Evolutionary conservation across 2,329 filamentous ascomycete genomes (phyloP).

Genomic region (Trichophyton benhamiae): DNA sequence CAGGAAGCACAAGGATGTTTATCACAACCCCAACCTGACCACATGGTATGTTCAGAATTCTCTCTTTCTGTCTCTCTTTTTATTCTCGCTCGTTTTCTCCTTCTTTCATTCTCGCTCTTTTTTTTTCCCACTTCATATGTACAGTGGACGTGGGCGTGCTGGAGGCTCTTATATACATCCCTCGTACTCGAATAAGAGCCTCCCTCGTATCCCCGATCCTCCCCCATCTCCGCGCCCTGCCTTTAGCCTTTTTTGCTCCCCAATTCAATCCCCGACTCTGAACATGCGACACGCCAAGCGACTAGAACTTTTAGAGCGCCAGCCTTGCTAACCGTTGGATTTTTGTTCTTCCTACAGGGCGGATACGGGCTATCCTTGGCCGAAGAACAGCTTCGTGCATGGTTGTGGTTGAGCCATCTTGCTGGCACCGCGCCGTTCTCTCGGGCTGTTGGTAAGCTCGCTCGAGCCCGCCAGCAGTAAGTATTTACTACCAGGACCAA

Average conservation of each 20-base stretch:
- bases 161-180: not conserved
- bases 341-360: conserved; percentile 22
- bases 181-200: not conserved
- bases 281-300: not conserved
- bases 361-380: conserved; percentile 45
- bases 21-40: conserved; percentile 53
- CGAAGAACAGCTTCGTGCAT: conserved; percentile 50
- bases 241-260: not conserved
- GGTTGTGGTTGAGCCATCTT: conserved; percentile 32
- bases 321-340: not conserved
- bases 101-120: too few species aligned
- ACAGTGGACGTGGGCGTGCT: not conserved
- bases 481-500: not conserved
- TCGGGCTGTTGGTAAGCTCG: not conserved
- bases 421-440: not conserved
- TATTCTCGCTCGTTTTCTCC: too few species aligned
- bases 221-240: not conserved
- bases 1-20: conserved; percentile 46
- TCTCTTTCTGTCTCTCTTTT: not conserved
- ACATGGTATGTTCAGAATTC: conserved; percentile 38
- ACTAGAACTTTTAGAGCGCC: not conserved
- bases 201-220: not conserved
- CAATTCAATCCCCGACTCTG: not conserved
- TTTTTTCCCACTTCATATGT: too few species aligned
- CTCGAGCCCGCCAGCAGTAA: not conserved